These are phyloP conservation scores for Serendipita indica DNA, from an alignment of 768 basidiomycete species.

Conservation along the genomic window DNA sequence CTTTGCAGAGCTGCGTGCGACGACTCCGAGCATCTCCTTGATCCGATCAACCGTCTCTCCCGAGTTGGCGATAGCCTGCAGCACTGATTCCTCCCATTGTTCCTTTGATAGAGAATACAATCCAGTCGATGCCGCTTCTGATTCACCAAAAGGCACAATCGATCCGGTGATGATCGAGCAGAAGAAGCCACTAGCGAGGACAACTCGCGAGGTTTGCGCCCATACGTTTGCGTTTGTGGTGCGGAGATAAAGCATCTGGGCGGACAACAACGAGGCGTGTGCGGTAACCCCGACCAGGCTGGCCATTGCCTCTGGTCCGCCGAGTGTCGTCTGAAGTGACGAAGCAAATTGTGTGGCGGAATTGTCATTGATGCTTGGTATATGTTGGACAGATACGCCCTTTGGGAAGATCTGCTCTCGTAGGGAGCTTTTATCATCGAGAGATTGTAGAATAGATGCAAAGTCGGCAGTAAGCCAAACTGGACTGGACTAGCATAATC, in stretches of 20 bases:
- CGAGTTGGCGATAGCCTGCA: conserved; percentile 66
- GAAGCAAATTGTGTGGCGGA: conserved; percentile 68
- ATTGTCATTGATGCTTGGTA: conserved; percentile 63
- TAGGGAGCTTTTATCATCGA: conserved; percentile 57
- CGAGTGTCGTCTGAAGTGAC: conserved; percentile 57
- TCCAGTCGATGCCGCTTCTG: conserved; percentile 65
- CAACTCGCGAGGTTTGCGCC: conserved; percentile 65
- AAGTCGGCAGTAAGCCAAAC: conserved; percentile 82
- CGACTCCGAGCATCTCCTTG: conserved; percentile 70
- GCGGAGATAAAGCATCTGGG: conserved; percentile 63
- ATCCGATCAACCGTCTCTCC: conserved; percentile 59
- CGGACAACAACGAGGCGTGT: conserved; percentile 52
- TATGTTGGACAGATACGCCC: conserved; percentile 56
- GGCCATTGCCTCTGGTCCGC: conserved; percentile 65
- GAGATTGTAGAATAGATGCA: conserved; percentile 51
- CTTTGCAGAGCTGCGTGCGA: conserved; percentile 46
- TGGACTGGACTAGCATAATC: conserved; percentile 39
- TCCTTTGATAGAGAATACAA: conserved; percentile 53
- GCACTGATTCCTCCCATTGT: conserved; percentile 64
- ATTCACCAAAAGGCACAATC: conserved; percentile 56
- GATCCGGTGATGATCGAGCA: conserved; percentile 29
- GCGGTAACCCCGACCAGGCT: conserved; percentile 61
- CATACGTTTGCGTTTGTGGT: conserved; percentile 71
- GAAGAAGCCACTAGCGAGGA: conserved; percentile 52
- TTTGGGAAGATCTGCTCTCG: conserved; percentile 53